Evolutionary conservation across 306 rosid species (phyloP), one percentile per base, ranked within the genome.

Genomic region (Lagenaria siceraria): DNA sequence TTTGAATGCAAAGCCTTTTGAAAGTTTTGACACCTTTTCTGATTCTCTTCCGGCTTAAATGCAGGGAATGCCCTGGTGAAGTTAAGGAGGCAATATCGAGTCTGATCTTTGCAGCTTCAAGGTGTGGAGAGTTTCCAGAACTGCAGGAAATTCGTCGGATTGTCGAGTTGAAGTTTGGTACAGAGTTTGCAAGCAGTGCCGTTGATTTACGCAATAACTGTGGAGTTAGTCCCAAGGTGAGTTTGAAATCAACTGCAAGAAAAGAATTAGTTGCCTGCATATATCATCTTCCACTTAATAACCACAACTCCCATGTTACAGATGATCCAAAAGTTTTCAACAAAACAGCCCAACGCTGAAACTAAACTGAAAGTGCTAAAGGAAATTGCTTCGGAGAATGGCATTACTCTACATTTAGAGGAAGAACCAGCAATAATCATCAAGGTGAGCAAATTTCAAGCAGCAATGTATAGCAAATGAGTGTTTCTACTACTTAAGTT

Each of bases 111-210:
- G 93, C 96, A 2, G 85, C 97, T 72, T 90, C 97, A 3, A 92
- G 99, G 70, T 92, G 96, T 15, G 97, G 99, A 79, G 99, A 95
- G 76, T 95, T 95, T 63, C 99, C 97, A 0, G 99, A 95, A 85
- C 94, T 91, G 75, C 97, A 85, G 55, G 90, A 94, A 87, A 95
- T 92, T 78, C 93, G 99, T 7, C 29, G 78, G 6, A 60, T 87
- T 59, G 80, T 90, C 69, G 88, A 87, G 1, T 53, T 93, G 27
- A 88, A 88, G 9, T 90, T 82, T 71, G 99, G 99, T 35, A 90
- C 83, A 77, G 97, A 90, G 22, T 90, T 95, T 38, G 84, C 92
- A 38, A 78, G 86, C 64, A 79, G 85, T 60, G 88, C 93, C 10
- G 29, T 90, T 51, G 93, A 95, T 71, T 85, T 92, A 75, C 86